Evolutionary conservation across 2,329 filamentous ascomycete genomes (phyloP).

Genomic region (Trichocomaceae sp.): DNA sequence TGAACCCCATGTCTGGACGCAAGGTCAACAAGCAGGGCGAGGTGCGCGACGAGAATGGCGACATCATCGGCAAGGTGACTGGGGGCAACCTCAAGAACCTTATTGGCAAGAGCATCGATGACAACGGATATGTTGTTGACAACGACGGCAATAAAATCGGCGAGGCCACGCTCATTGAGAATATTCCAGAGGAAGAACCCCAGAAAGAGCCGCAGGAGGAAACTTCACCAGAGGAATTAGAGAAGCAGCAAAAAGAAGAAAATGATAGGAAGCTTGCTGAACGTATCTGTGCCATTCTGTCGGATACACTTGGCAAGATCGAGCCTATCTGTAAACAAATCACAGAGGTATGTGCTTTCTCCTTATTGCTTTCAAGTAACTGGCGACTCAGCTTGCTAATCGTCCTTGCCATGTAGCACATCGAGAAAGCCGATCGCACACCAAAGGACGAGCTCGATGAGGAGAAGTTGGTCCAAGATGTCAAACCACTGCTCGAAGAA

Average conservation of each 20-base stretch:
- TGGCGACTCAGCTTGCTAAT: background rate
- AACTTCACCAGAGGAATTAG: constrained; percentile 26
- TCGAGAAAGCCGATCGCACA: constrained; percentile 72
- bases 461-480: constrained; percentile 76
- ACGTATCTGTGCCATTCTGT: constrained; percentile 66
- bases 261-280: constrained; percentile 69
- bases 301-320: constrained; percentile 74
- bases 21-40: constrained; percentile 49
- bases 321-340: constrained; percentile 83
- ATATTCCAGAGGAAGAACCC: constrained; percentile 24
- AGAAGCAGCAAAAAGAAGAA: constrained; percentile 55
- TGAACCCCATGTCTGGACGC: constrained; percentile 54
- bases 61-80: constrained; percentile 42
- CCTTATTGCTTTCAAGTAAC: background rate
- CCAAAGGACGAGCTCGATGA: constrained; percentile 71
- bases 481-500: constrained; percentile 84
- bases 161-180: constrained; percentile 51
- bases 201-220: constrained; percentile 37
- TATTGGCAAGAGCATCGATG: constrained; percentile 39
- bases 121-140: constrained; percentile 51
- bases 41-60: constrained; percentile 40
- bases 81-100: constrained; percentile 38
- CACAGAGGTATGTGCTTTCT: constrained; percentile 54
- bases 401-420: constrained; percentile 46
- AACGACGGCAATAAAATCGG: constrained; percentile 58